Conservation (phyloP, 345 rosid genomes). For the Salix purpurea region DNA sequence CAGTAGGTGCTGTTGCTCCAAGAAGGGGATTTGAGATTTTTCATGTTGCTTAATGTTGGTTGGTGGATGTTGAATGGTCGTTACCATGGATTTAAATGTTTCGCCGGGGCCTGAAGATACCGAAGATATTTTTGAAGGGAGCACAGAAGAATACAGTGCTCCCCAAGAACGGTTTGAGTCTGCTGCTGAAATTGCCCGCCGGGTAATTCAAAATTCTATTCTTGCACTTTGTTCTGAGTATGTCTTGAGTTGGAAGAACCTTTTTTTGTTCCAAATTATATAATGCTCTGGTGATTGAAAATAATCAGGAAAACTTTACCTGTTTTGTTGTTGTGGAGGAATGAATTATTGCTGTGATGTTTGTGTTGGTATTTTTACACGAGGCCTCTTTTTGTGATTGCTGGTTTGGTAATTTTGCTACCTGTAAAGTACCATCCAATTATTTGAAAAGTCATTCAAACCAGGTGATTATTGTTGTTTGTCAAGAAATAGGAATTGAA, state of each 20-base stretch:
- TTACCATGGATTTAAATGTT: slow-evolving; percentile 77
- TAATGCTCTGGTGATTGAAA: background rate
- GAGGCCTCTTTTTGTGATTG: background rate
- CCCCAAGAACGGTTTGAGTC: slow-evolving; percentile 57
- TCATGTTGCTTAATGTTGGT: slow-evolving; percentile 29
- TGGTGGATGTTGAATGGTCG: slow-evolving; percentile 52
- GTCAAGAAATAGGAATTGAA: background rate
- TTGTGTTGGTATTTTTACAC: background rate
- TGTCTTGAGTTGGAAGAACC: background rate
- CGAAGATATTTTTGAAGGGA: slow-evolving; percentile 54
- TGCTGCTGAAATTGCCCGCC: slow-evolving; percentile 56
- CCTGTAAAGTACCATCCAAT: background rate
- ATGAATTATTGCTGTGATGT: background rate
- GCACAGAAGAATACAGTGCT: slow-evolving; percentile 35
- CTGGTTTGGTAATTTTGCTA: background rate
- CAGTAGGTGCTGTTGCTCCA: background rate
- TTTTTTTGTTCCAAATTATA: background rate
- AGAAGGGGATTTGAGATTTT: slow-evolving; percentile 8
- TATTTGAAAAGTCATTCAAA: background rate
- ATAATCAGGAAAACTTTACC: background rate
- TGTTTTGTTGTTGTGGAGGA: background rate
- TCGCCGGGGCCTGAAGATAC: slow-evolving; percentile 69
- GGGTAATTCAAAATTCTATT: slow-evolving; percentile 39
- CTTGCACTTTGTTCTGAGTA: background rate
- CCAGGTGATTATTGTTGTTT: background rate